Evolutionary conservation across 352 stramenopile species (phyloP).

Genomic region (Globisporangium paddicum): DNA sequence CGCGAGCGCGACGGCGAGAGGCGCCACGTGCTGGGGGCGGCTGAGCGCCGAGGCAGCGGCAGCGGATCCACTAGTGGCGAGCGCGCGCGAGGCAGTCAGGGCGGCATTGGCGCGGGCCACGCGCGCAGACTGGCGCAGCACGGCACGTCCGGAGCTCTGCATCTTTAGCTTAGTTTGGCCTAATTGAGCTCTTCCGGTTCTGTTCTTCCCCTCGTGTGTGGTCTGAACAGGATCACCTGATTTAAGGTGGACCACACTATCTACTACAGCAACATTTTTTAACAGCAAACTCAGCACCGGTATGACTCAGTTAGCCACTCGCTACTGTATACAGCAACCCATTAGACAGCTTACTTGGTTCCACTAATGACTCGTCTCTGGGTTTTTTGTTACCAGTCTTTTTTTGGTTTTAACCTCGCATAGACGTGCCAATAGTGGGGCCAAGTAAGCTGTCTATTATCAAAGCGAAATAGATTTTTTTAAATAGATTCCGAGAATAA

Average conservation of each 20-base stretch:
- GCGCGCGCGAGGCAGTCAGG: constrained; percentile 7
- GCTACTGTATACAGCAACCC: too few relatives aligned
- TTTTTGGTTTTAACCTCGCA: too few relatives aligned
- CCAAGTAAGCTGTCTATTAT: too few relatives aligned
- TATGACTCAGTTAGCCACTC: too few relatives aligned
- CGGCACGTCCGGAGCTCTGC: constrained; percentile 24
- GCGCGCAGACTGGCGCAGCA: constrained; percentile 20
- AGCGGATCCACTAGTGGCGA: not conserved
- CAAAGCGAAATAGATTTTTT: too few relatives aligned
- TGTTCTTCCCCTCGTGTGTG: not conserved
- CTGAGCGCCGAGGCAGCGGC: not conserved
- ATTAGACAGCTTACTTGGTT: too few relatives aligned
- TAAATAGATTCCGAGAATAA: too few relatives aligned
- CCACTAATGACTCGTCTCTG: too few relatives aligned
- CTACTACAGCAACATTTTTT: too few relatives aligned
- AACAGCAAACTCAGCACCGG: too few relatives aligned
- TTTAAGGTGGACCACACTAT: not conserved
- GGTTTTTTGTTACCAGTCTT: too few relatives aligned
- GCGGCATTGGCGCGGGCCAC: constrained; percentile 20
- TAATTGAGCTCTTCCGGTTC: not conserved
- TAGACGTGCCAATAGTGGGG: too few relatives aligned
- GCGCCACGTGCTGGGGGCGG: not conserved
- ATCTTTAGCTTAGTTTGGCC: constrained; percentile 12
- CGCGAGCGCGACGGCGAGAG: not conserved
- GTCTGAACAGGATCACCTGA: not conserved